Evolutionary conservation across 495 filamentous ascomycete genomes (phyloP).

Genomic region (Glarea lozoyensis): DNA sequence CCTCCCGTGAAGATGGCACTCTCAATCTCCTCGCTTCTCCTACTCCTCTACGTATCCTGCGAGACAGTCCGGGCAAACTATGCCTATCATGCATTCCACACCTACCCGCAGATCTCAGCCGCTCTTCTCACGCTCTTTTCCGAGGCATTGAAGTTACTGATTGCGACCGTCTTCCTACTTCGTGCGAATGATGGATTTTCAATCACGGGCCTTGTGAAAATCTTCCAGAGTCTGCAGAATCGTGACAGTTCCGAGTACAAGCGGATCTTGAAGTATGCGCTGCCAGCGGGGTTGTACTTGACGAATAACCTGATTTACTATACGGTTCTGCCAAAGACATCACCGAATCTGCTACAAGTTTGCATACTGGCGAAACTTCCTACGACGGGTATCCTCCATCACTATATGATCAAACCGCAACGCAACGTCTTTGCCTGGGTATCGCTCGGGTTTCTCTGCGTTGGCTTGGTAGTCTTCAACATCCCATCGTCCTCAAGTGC

Average conservation of each 20-base stretch:
- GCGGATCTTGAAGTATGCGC: slow-evolving; percentile 3
- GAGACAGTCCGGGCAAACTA: slow-evolving; percentile 12
- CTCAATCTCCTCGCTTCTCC: slow-evolving; percentile 2
- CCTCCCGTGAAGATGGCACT: neutral
- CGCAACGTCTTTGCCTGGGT: slow-evolving; percentile 8
- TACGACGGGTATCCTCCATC: slow-evolving; percentile 11
- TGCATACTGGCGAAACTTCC: slow-evolving; percentile 10
- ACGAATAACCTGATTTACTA: slow-evolving; percentile 12
- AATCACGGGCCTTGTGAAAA: slow-evolving; percentile 1
- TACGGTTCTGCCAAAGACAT: slow-evolving; percentile 9
- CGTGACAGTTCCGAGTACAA: slow-evolving; percentile 1
- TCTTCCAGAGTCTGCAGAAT: neutral
- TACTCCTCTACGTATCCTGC: slow-evolving; percentile 5
- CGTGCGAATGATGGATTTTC: slow-evolving; percentile 1
- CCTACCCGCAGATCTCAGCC: slow-evolving; percentile 4
- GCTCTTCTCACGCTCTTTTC: slow-evolving; percentile 1
- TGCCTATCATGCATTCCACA: slow-evolving; percentile 10
- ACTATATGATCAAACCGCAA: slow-evolving; percentile 11
- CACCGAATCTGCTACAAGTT: slow-evolving; percentile 7
- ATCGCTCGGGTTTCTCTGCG: slow-evolving; percentile 4
- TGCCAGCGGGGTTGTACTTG: slow-evolving; percentile 7
- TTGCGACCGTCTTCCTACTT: slow-evolving; percentile 5
- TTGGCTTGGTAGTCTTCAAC: slow-evolving; percentile 12
- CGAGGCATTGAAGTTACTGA: slow-evolving; percentile 5
- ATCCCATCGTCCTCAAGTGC: neutral